Base-by-base conservation (phyloP, 257 asterid genomes). In the Petunia axillaris region DNA sequence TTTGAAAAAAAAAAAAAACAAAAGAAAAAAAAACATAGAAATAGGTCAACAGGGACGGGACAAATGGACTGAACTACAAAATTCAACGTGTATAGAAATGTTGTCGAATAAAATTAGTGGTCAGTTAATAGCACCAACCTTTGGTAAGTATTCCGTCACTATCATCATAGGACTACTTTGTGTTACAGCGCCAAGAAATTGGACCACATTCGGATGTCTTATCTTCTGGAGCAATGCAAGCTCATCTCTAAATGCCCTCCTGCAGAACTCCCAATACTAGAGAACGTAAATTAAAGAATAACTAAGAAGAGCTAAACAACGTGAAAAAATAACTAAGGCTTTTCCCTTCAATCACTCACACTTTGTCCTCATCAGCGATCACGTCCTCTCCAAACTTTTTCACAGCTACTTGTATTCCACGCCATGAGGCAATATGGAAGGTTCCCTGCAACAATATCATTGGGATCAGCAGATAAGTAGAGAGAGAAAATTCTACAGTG, bases 91-190 rank as follows among this genome's bases (percentile, higher is more conserved):
- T 70, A 46, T 9, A 46, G 2, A 46, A 25, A 25, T 46, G 43
- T 25, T 70, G 59, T 25, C 59, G 10, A 16, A 25, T 70, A 25
- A 9, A 70, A 46, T 5, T 9, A 35, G 6, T 48, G 43, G 40
- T 10, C 16, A 48, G 58, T 48, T 25, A 68, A 66, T 48, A 13
- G 60, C 57, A 43, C 81, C 77, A 82, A 95, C 99, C 98, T 93
- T 93, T 13, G 98, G 97, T 75, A 95, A 88, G 89, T 92, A 95
- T 78, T 95, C 99, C 4, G 94, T 95, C 82, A 95, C 99, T 84
- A 95, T 95, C 99, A 95, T 93, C 99, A 95, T 95, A 4, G 99
- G 99, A 88, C 92, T 92, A 85, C 90, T 92, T 83, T 95, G 99
- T 41, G 99, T 95, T 50, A 93, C 98, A 64, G 99, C 99, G 38